phyloP scores from a whole-genome alignment of 2,329 filamentous ascomycete genomes.

The Hypoxylon sp. region DNA sequence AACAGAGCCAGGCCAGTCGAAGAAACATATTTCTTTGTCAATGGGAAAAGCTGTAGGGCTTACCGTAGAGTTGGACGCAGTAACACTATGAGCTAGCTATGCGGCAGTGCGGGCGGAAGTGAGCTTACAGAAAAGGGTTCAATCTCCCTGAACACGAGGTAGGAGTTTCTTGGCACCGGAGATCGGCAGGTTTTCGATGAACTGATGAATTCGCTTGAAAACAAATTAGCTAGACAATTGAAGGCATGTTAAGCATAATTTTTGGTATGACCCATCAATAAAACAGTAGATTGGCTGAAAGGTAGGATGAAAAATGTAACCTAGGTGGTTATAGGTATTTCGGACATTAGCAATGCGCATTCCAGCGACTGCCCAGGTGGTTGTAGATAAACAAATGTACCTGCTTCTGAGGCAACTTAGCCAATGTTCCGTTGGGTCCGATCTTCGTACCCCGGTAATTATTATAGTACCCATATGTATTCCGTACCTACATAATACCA shows the following conservation, averaged over 20 bases:
- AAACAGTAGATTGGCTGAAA: background rate
- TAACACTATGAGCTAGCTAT: conserved; percentile 18
- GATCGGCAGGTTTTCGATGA: conserved; percentile 15
- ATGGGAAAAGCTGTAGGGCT: conserved; percentile 3
- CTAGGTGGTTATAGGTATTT: background rate
- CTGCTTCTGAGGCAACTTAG: background rate
- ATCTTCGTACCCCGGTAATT: background rate
- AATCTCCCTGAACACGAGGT: conserved; percentile 38
- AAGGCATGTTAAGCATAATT: conserved; percentile 9
- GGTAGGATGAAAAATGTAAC: background rate
- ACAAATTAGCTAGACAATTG: conserved; percentile 9
- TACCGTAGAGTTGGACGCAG: conserved; percentile 28
- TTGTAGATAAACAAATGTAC: background rate
- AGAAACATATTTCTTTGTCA: background rate
- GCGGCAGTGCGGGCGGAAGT: background rate
- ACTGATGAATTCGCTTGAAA: no score
- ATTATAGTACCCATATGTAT: no score
- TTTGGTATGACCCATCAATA: background rate
- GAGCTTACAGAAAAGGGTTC: conserved; percentile 14
- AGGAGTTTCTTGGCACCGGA: conserved; percentile 30
- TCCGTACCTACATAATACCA: no score
- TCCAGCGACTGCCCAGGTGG: background rate
- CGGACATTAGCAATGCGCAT: background rate
- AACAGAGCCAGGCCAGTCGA: conserved; percentile 6
- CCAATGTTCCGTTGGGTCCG: background rate